Percentiles rank a stretch among this genome's conserved stretches.
Conservation (phyloP, 179 eudicot species). For the Silene noctiflora region DNA sequence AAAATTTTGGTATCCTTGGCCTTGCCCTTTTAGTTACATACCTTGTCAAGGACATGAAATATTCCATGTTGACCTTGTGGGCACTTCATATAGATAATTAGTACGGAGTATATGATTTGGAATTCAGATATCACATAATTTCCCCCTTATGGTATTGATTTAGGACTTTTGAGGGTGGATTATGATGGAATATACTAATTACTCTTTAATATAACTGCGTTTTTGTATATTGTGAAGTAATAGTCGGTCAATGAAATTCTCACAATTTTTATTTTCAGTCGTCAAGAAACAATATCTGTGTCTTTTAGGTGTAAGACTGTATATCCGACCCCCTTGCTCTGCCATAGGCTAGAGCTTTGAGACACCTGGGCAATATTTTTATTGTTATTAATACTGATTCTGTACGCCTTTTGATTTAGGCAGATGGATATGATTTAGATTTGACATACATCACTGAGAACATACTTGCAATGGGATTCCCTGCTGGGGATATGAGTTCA, state of each 20-base stretch:
- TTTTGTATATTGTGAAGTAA: not conserved
- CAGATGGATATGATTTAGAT: slow-evolving; percentile 96
- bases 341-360: not conserved
- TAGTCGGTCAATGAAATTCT: not conserved
- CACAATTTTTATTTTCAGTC: not conserved
- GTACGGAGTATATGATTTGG: not conserved
- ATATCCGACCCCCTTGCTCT: not conserved
- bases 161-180: not conserved
- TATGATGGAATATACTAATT: not conserved
- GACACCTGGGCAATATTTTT: not conserved
- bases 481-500: slow-evolving; percentile 97
- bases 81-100: not conserved
- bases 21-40: not conserved
- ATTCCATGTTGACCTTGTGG: not conserved
- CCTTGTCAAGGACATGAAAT: not conserved
- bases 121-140: not conserved
- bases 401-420: slow-evolving; percentile 39
- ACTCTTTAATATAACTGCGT: not conserved
- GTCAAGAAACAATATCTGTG: not conserved
- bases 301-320: not conserved
- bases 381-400: not conserved
- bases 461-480: slow-evolving; percentile 97
- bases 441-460: slow-evolving; percentile 95
- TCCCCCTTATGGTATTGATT: not conserved
- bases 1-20: not conserved